phyloP scores from a whole-genome alignment of 345 rosid genomes.

The Sisymbrium altissimum region DNA sequence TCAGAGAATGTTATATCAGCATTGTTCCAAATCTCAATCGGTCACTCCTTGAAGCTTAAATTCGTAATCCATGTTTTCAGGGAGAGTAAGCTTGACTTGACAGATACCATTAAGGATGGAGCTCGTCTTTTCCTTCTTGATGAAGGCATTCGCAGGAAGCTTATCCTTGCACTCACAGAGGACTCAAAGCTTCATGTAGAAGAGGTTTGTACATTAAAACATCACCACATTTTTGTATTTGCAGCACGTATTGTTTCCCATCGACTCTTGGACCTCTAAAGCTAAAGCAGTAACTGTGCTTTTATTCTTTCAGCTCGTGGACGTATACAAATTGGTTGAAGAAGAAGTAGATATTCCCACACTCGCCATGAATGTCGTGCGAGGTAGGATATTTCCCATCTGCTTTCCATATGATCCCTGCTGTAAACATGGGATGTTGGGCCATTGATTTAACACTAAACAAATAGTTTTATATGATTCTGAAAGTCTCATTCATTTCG shows the following conservation, averaged over 20 bases:
- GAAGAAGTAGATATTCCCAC: constrained; percentile 73
- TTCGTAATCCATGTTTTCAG: constrained; percentile 30
- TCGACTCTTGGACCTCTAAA: neutral
- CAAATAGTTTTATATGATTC: neutral
- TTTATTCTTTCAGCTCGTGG: constrained; percentile 61
- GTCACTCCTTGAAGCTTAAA: neutral
- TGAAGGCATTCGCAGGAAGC: constrained; percentile 87
- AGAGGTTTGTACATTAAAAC: constrained; percentile 48
- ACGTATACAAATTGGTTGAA: constrained; percentile 82
- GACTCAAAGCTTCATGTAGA: constrained; percentile 92
- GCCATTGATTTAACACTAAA: neutral
- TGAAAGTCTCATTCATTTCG: neutral
- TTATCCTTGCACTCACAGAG: constrained; percentile 87
- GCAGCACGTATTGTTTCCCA: neutral
- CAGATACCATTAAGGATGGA: constrained; percentile 91
- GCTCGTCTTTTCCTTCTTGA: constrained; percentile 84
- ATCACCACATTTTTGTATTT: neutral
- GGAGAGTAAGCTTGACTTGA: constrained; percentile 69
- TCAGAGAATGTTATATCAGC: neutral
- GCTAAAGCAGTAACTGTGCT: constrained; percentile 15
- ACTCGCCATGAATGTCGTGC: constrained; percentile 66
- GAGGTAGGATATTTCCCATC: constrained; percentile 41
- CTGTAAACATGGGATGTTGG: neutral
- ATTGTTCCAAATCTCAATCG: neutral
- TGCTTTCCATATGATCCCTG: neutral